phyloP scores from a whole-genome alignment of 371 early-diverging fungal species.

The Furculomyces boomerangus region DNA sequence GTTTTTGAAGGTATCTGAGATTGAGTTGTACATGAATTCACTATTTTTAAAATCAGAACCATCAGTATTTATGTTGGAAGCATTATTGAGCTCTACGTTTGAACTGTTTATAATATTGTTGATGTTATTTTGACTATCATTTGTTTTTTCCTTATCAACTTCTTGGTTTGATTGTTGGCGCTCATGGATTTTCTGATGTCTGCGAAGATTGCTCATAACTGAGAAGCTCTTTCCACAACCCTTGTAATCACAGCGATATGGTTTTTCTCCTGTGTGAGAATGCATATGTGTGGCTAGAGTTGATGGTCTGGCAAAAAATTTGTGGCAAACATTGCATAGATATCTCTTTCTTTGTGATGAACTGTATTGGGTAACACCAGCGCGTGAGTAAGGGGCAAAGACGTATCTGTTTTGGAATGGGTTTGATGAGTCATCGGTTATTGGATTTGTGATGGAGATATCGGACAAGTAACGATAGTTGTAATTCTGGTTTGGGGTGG shows the following conservation, averaged over 20 bases:
- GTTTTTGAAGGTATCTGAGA: too few species aligned
- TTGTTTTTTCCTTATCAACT: too few species aligned
- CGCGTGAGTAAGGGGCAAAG: slow-evolving; percentile 7
- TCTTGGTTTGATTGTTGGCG: too few species aligned
- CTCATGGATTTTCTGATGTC: slow-evolving; percentile 25
- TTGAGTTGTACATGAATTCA: too few species aligned
- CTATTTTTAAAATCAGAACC: too few species aligned
- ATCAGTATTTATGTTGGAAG: too few species aligned
- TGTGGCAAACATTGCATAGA: slow-evolving; percentile 19
- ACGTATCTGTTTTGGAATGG: background rate
- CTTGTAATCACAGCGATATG: slow-evolving; percentile 29
- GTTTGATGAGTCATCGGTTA: background rate
- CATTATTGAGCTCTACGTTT: too few species aligned
- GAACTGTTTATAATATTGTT: too few species aligned
- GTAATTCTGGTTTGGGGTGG: background rate
- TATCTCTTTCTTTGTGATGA: slow-evolving; percentile 25
- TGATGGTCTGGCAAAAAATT: slow-evolving; percentile 25
- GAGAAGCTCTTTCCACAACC: slow-evolving; percentile 36
- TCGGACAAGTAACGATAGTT: background rate
- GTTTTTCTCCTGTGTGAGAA: slow-evolving; percentile 44
- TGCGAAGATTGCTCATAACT: slow-evolving; percentile 25
- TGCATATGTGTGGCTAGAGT: slow-evolving; percentile 29
- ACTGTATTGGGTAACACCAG: slow-evolving; percentile 16
- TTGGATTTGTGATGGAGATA: background rate
- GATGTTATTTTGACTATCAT: too few species aligned